These are phyloP conservation scores for Ogataea allantospora DNA, from an alignment of 805 yeast genomes.

Conservation along the genomic window DNA sequence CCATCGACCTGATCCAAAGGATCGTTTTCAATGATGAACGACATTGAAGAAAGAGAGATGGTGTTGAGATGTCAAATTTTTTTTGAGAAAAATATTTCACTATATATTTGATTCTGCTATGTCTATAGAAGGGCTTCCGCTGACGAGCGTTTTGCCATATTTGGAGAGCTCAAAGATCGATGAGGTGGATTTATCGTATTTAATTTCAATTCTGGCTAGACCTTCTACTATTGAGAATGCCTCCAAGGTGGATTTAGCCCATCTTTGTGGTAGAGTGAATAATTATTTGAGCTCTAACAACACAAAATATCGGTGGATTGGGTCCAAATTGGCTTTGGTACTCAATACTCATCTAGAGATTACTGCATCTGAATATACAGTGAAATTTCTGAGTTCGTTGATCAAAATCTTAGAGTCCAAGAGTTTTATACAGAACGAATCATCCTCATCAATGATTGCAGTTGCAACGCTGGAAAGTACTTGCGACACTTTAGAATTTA, in stretches of 20 bases:
- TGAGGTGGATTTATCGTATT: conserved; percentile 22
- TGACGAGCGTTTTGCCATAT: conserved; percentile 29
- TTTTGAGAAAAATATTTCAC: conserved; percentile 6
- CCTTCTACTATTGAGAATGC: conserved; percentile 38
- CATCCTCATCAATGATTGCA: conserved; percentile 26
- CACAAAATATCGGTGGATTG: conserved; percentile 55
- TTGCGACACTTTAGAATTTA: conserved; percentile 40
- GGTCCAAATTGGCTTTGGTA: conserved; percentile 50
- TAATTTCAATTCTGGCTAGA: conserved; percentile 27
- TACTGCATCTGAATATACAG: conserved; percentile 42
- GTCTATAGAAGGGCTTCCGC: conserved; percentile 13
- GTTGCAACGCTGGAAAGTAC: conserved; percentile 33
- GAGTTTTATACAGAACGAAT: conserved; percentile 34
- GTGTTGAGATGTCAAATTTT: conserved; percentile 11
- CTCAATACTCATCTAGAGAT: conserved; percentile 36
- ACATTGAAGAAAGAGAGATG: conserved; percentile 6
- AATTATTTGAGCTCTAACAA: conserved; percentile 45
- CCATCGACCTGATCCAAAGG: conserved; percentile 71
- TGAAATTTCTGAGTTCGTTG: conserved; percentile 38
- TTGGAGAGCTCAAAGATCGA: conserved; percentile 26
- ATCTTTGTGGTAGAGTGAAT: conserved; percentile 43
- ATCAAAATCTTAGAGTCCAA: conserved; percentile 41
- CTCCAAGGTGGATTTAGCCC: conserved; percentile 49
- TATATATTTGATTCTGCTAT: not conserved
- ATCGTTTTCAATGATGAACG: conserved; percentile 18